Evolutionary conservation across 805 yeast genomes (phyloP).

Genomic region (Kodamaea fukazawae): DNA sequence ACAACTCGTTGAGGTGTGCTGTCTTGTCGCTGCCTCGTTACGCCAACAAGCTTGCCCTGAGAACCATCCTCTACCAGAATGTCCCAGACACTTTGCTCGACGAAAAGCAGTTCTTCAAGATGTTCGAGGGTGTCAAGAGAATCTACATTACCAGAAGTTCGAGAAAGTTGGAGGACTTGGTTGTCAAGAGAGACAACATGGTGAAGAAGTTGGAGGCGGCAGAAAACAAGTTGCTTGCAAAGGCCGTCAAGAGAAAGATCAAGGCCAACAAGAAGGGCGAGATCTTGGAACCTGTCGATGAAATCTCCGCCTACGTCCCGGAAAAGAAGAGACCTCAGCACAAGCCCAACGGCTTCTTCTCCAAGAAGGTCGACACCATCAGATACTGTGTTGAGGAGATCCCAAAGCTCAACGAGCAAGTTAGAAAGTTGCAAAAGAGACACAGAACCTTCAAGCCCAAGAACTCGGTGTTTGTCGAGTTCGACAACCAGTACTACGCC

Average conservation of each 20-base stretch:
- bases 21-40: constrained; percentile 79
- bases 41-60: constrained; percentile 67
- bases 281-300: constrained; percentile 42
- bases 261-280: constrained; percentile 68
- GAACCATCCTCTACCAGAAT: constrained; percentile 80
- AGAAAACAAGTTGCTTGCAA: constrained; percentile 52
- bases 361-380: constrained; percentile 60
- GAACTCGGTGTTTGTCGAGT: constrained; percentile 78
- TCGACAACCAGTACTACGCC: constrained; percentile 71
- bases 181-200: constrained; percentile 56
- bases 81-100: constrained; percentile 74
- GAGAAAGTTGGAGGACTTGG: constrained; percentile 53
- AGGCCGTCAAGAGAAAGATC: constrained; percentile 60
- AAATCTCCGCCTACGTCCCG: constrained; percentile 58
- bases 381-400: constrained; percentile 54
- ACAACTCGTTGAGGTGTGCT: constrained; percentile 71
- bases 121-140: constrained; percentile 79
- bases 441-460: constrained; percentile 55
- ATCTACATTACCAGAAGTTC: constrained; percentile 77
- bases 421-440: constrained; percentile 50
- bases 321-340: constrained; percentile 65
- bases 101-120: constrained; percentile 67
- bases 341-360: constrained; percentile 46
- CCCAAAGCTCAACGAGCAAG: constrained; percentile 57
- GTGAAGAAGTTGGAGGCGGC: constrained; percentile 67